Evolutionary conservation across 768 basidiomycete species (phyloP).

Genomic region (Psilocybe azurescens): DNA sequence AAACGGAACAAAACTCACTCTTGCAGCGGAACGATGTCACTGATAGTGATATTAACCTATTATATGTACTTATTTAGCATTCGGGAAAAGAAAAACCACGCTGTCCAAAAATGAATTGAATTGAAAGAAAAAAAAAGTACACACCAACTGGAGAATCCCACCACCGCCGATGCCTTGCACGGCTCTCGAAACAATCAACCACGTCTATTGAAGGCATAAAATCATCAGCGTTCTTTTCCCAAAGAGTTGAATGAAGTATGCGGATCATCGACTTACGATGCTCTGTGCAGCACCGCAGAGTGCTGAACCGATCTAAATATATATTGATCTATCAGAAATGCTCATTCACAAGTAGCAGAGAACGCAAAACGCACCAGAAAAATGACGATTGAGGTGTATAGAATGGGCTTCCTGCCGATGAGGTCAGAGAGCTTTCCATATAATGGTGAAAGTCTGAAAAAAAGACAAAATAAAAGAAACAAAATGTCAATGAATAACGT

Average conservation of each 20-base stretch:
- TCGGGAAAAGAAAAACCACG: neutral
- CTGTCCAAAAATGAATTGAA: neutral
- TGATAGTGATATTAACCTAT: conserved; percentile 73
- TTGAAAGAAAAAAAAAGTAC: conserved; percentile 7
- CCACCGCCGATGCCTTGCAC: conserved; percentile 87
- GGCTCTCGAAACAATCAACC: conserved; percentile 79
- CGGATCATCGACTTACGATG: conserved; percentile 46
- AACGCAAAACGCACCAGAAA: conserved; percentile 59
- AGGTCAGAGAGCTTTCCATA: conserved; percentile 82
- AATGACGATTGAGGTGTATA: conserved; percentile 65
- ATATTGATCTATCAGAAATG: neutral
- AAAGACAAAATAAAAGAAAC: conserved; percentile 1
- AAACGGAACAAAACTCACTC: conserved; percentile 51
- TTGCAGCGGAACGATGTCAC: conserved; percentile 82
- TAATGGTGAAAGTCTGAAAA: conserved; percentile 61
- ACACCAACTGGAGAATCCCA: conserved; percentile 73
- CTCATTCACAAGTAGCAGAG: neutral
- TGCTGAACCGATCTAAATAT: conserved; percentile 70
- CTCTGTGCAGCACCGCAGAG: conserved; percentile 82
- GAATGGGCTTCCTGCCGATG: conserved; percentile 64
- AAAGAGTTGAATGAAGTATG: too few relatives aligned
- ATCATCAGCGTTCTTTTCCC: neutral
- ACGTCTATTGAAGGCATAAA: conserved; percentile 38
- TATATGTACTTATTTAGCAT: neutral
- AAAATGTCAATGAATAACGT: neutral